Conservation (phyloP, 768 basidiomycete genomes). For the Pleurotus pulmonarius region DNA sequence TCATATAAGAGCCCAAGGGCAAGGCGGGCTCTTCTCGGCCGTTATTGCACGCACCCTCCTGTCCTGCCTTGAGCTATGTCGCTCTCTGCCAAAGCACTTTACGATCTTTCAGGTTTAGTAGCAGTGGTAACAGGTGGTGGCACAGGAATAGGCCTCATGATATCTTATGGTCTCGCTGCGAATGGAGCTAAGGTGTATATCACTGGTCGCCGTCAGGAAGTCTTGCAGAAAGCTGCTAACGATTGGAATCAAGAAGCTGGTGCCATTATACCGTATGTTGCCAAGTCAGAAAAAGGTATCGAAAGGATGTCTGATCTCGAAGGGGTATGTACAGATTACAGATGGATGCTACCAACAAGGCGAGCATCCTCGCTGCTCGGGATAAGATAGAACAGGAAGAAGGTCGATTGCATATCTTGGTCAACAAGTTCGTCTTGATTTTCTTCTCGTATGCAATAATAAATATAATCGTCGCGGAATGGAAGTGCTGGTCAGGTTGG, state of each 20-base stretch:
- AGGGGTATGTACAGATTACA: conserved; percentile 37
- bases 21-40: too few relatives aligned
- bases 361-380: conserved; percentile 58
- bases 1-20: too few relatives aligned
- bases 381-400: conserved; percentile 52
- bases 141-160: conserved; percentile 58
- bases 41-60: too few relatives aligned
- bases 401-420: conserved; percentile 71
- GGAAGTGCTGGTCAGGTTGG: conserved; percentile 73
- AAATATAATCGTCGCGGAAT: background rate
- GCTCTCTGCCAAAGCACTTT: conserved; percentile 24
- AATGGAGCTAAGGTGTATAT: conserved; percentile 83
- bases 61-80: too few relatives aligned
- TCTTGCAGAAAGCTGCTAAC: conserved; percentile 54
- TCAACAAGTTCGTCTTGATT: conserved; percentile 66
- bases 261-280: conserved; percentile 52
- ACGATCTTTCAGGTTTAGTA: conserved; percentile 55
- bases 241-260: conserved; percentile 45
- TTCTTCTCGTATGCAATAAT: background rate
- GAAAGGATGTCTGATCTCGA: background rate
- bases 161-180: conserved; percentile 67
- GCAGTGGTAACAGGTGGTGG: conserved; percentile 53
- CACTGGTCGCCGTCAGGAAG: conserved; percentile 62
- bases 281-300: too few relatives aligned
- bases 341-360: conserved; percentile 72